Conservation (phyloP, 2,329 filamentous ascomycete genomes). For the Plenodomus tracheiphilus region DNA sequence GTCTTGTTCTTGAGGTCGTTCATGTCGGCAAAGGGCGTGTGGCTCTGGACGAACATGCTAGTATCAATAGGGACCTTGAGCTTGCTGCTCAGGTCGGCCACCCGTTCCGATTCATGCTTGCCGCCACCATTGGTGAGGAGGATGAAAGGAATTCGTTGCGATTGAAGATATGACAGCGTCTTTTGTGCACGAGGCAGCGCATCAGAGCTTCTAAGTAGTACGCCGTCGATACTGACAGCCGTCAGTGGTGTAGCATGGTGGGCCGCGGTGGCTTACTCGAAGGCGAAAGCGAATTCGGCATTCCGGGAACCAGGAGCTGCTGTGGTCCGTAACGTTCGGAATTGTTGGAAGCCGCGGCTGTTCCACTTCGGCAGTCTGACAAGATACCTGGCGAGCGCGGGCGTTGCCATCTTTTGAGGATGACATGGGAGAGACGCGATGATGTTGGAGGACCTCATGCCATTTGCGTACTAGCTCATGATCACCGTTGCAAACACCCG, state of each 20-base stretch:
- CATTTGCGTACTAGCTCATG: neutral
- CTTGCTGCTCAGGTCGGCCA: slow-evolving; percentile 68
- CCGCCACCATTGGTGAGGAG: slow-evolving; percentile 95
- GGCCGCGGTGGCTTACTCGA: slow-evolving; percentile 53
- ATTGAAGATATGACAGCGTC: slow-evolving; percentile 72
- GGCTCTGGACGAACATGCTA: slow-evolving; percentile 81
- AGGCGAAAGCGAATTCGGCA: slow-evolving; percentile 59
- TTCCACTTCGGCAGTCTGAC: slow-evolving; percentile 16
- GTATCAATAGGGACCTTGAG: slow-evolving; percentile 67
- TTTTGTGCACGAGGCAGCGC: slow-evolving; percentile 78
- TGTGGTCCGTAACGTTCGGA: slow-evolving; percentile 32
- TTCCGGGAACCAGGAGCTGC: slow-evolving; percentile 19
- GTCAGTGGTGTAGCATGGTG: slow-evolving; percentile 22
- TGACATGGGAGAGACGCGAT: neutral
- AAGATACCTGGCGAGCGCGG: slow-evolving; percentile 12
- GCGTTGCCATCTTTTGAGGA: slow-evolving; percentile 1
- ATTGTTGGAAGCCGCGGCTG: slow-evolving; percentile 9
- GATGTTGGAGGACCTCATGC: neutral
- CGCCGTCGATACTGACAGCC: slow-evolving; percentile 77
- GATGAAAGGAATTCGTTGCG: slow-evolving; percentile 83
- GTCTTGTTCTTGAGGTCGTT: slow-evolving; percentile 61
- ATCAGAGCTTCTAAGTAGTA: slow-evolving; percentile 81
- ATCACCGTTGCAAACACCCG: neutral
- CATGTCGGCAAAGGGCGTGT: slow-evolving; percentile 79
- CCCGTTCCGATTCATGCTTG: slow-evolving; percentile 74